Evolutionary conservation across 2,329 filamentous ascomycete genomes (phyloP).

Genomic region (Aaosphaeria pasadenensis): DNA sequence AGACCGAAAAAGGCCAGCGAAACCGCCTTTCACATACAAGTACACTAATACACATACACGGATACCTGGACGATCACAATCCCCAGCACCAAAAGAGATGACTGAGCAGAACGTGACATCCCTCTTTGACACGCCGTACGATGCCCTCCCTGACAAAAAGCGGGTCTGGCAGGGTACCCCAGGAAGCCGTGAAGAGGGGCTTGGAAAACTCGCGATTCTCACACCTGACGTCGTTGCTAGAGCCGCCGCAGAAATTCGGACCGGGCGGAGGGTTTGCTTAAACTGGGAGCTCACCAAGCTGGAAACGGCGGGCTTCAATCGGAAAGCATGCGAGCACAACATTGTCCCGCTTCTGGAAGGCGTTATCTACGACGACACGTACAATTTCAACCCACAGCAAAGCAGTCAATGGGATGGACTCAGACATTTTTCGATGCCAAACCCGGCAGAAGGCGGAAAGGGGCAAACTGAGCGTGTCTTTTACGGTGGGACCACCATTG

Average conservation of each 20-base stretch:
- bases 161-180: not conserved
- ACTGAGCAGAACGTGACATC: not conserved
- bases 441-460: slow-evolving; percentile 5
- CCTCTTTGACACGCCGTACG: not conserved
- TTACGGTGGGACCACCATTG: slow-evolving; percentile 15
- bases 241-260: not conserved
- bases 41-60: no score
- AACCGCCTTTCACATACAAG: no score
- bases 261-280: not conserved
- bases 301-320: not conserved
- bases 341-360: not conserved
- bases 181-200: not conserved
- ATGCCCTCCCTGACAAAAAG: not conserved
- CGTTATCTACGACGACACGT: not conserved
- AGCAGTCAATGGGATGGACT: slow-evolving; percentile 37
- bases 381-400: slow-evolving; percentile 15
- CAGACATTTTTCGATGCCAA: slow-evolving; percentile 15
- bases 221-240: not conserved
- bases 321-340: not conserved
- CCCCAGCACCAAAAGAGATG: no score
- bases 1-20: no score
- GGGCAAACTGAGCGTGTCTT: slow-evolving; percentile 10
- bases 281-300: not conserved
- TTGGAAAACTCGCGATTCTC: not conserved
- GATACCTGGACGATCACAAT: not conserved